Percentiles rank a stretch among this genome's conserved stretches.
phyloP scores from a whole-genome alignment of 1,284 basidiomycete species.

The Coniferiporia sulphurascens region DNA sequence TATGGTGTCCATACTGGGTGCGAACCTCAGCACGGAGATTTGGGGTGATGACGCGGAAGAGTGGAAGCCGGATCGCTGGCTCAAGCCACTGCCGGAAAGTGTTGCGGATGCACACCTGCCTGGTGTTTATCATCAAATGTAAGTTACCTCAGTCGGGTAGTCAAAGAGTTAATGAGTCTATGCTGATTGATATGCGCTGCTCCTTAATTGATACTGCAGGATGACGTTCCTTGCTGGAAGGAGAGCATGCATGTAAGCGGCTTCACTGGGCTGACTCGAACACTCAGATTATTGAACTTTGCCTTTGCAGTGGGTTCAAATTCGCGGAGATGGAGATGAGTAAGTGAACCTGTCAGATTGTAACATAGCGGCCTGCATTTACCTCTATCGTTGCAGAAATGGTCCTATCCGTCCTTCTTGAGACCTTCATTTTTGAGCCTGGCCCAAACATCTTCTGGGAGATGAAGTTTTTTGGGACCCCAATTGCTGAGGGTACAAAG shows the following conservation, averaged over 20 bases:
- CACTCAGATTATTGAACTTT: conserved; percentile 1
- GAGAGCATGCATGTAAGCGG: conserved; percentile 18
- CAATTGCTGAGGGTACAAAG: neutral
- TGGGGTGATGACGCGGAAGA: conserved; percentile 17
- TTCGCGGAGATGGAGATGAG: conserved; percentile 12
- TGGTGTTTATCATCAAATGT: conserved; percentile 15
- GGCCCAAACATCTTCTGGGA: conserved; percentile 1
- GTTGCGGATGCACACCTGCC: conserved; percentile 13
- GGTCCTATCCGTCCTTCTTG: neutral
- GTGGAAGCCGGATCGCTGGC: conserved; percentile 18
- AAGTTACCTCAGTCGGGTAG: neutral
- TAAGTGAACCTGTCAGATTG: neutral
- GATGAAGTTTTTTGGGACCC: neutral
- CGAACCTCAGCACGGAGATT: conserved; percentile 14
- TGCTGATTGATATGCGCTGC: neutral
- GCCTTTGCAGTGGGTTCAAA: conserved; percentile 1
- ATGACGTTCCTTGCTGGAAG: conserved; percentile 20
- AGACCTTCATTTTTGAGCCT: neutral
- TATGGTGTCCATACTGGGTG: conserved; percentile 5
- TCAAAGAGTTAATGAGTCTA: neutral
- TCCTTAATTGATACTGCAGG: neutral
- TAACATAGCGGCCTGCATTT: too few species aligned
- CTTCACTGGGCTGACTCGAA: neutral
- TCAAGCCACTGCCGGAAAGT: conserved; percentile 7
- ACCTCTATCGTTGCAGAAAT: neutral